phyloP scores from a whole-genome alignment of 306 rosid species.

The Bauhinia variegata region DNA sequence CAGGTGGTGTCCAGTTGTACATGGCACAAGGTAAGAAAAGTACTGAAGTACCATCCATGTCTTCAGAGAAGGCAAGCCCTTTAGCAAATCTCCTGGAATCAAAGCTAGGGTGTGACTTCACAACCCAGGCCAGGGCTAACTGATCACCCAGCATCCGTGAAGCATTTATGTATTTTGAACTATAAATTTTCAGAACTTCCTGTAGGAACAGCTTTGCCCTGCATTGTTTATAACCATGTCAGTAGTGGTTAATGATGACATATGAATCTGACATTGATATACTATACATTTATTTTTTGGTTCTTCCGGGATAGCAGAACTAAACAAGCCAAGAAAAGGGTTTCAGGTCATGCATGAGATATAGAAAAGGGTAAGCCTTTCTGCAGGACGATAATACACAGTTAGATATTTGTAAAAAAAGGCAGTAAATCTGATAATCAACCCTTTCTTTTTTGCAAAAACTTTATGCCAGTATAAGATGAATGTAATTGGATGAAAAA shows the following conservation, averaged over 20 bases:
- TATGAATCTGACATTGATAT: neutral
- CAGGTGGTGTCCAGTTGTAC: conserved; percentile 98
- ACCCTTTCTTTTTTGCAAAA: neutral
- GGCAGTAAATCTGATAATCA: conserved; percentile 8
- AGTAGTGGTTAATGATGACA: conserved; percentile 10
- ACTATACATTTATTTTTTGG: neutral
- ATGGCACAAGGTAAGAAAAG: conserved; percentile 78
- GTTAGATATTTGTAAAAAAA: conserved; percentile 17
- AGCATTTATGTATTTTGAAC: conserved; percentile 65
- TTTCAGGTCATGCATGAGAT: conserved; percentile 22
- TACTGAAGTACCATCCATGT: conserved; percentile 61
- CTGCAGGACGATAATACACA: conserved; percentile 4
- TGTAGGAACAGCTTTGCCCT: conserved; percentile 82
- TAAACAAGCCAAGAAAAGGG: neutral
- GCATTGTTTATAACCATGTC: conserved; percentile 29
- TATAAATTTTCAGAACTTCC: conserved; percentile 68
- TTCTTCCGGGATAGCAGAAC: conserved; percentile 16
- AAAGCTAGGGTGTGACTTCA: conserved; percentile 73
- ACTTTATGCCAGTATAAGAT: conserved; percentile 14
- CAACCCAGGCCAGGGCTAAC: conserved; percentile 93
- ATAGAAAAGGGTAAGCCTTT: conserved; percentile 18
- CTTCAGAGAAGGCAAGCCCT: conserved; percentile 61
- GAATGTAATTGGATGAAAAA: conserved; percentile 22
- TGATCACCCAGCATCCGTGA: conserved; percentile 98
- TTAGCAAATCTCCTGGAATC: conserved; percentile 62